Percentiles rank a stretch among this genome's conserved stretches.
Conservation (phyloP, 1,284 basidiomycete species). For the Thecaphora thlaspeos region DNA sequence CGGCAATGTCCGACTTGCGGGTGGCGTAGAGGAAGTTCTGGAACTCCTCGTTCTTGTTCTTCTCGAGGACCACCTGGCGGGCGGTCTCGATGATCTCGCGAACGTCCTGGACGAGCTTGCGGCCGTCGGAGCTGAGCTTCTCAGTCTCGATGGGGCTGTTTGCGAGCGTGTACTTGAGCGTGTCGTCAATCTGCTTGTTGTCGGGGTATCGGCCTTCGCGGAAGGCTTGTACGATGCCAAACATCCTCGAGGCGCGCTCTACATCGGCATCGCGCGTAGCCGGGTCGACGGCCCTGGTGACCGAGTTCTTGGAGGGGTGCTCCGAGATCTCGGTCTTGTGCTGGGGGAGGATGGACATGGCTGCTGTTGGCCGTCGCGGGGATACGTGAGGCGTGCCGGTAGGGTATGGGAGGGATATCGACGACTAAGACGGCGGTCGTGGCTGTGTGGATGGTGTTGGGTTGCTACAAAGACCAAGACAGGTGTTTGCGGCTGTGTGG, state of each 20-base stretch:
- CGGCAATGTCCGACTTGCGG: slow-evolving; percentile 39
- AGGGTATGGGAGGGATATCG: neutral
- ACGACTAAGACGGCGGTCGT: too few relatives aligned
- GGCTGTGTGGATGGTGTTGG: neutral
- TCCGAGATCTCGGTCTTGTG: slow-evolving; percentile 33
- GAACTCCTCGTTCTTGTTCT: slow-evolving; percentile 52
- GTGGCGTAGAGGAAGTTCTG: slow-evolving; percentile 52
- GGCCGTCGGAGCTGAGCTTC: slow-evolving; percentile 49
- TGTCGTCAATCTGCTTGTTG: slow-evolving; percentile 51
- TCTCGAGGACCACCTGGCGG: slow-evolving; percentile 46
- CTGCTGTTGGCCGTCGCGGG: neutral
- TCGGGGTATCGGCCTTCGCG: slow-evolving; percentile 51
- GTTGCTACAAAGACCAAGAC: neutral
- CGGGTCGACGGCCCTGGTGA: slow-evolving; percentile 24
- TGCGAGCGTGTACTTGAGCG: slow-evolving; percentile 43
- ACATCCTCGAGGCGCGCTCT: slow-evolving; percentile 51
- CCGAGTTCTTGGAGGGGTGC: slow-evolving; percentile 30
- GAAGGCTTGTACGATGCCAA: slow-evolving; percentile 52
- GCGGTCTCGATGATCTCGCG: slow-evolving; percentile 44
- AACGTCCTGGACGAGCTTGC: slow-evolving; percentile 48
- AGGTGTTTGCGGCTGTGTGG: slow-evolving; percentile 1
- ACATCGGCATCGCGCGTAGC: slow-evolving; percentile 40
- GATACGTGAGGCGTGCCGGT: neutral
- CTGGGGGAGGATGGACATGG: slow-evolving; percentile 27
- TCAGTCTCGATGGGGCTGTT: slow-evolving; percentile 43